These are phyloP conservation scores for Fusarium chaquense DNA, from an alignment of 2,329 filamentous ascomycete species.

Conservation along the genomic window DNA sequence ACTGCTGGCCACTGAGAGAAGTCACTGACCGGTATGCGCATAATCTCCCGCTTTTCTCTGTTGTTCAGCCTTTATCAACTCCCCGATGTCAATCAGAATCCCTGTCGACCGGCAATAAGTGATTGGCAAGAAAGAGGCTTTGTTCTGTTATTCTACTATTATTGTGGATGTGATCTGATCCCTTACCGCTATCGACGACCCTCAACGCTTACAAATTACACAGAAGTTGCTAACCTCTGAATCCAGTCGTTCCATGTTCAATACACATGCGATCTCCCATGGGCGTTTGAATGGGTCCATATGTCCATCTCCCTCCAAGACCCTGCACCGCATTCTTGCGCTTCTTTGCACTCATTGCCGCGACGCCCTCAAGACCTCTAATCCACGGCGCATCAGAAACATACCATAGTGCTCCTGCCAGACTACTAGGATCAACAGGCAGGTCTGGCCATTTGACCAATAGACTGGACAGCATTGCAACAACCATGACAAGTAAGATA, in stretches of 20 bases:
- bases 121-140: not conserved
- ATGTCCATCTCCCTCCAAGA: slow-evolving; percentile 35
- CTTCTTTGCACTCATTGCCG: slow-evolving; percentile 30
- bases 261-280: slow-evolving; percentile 36
- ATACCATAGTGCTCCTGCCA: slow-evolving; percentile 60
- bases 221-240: slow-evolving; percentile 4
- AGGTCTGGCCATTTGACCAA: slow-evolving; percentile 58
- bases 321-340: slow-evolving; percentile 28
- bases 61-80: slow-evolving; percentile 21
- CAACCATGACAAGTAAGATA: slow-evolving; percentile 57
- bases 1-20: slow-evolving; percentile 21
- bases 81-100: slow-evolving; percentile 27
- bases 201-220: too few species aligned
- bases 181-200: not conserved
- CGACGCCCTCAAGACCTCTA: slow-evolving; percentile 30
- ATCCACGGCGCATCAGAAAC: slow-evolving; percentile 45
- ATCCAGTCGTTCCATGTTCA: slow-evolving; percentile 35
- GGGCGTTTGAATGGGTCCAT: slow-evolving; percentile 32
- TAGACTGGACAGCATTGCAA: slow-evolving; percentile 54
- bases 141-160: not conserved
- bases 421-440: slow-evolving; percentile 59
- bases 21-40: slow-evolving; percentile 37
- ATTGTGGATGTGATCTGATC: not conserved
- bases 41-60: slow-evolving; percentile 7
- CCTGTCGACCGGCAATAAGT: not conserved